These are phyloP conservation scores for Zygotorulaspora mrakii DNA, from an alignment of 1,139 yeast genomes.

Conservation along the genomic window DNA sequence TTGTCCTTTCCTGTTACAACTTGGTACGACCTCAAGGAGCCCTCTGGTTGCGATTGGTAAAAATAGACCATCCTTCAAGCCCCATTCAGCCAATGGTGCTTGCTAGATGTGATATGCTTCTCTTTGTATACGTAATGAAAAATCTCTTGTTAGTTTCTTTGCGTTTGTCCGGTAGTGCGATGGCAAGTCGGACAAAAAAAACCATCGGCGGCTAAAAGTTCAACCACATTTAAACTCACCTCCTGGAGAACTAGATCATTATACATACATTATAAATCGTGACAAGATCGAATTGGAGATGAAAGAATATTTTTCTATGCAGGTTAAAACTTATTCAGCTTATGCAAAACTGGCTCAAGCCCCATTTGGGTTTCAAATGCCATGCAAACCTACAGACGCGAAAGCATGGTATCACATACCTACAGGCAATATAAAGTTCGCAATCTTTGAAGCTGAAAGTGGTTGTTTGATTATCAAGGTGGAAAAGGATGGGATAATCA, in stretches of 20 bases:
- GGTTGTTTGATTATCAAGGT: conserved; percentile 9
- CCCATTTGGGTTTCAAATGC: conserved; percentile 23
- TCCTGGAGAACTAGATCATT: no score
- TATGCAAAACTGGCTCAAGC: conserved; percentile 22
- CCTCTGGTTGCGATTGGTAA: conserved; percentile 27
- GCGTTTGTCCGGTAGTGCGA: no score
- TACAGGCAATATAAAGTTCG: conserved; percentile 9
- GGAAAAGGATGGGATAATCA: conserved; percentile 11
- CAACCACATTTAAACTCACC: no score
- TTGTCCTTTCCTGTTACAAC: conserved; percentile 68
- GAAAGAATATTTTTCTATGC: conserved; percentile 5
- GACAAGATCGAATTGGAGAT: no score
- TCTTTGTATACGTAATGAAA: no score
- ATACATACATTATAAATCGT: no score
- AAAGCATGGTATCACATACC: conserved; percentile 26
- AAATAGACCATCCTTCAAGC: conserved; percentile 30
- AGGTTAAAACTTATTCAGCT: conserved; percentile 18
- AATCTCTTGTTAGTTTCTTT: no score
- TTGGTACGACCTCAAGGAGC: conserved; percentile 18
- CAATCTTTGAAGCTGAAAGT: conserved; percentile 6
- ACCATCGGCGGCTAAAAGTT: no score
- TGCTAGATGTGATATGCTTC: no score
- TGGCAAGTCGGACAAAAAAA: no score
- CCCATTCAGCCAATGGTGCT: no score
- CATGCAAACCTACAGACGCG: conserved; percentile 15